Base-by-base conservation (phyloP, 768 basidiomycete genomes). In the Stropharia rugosoannulata region DNA sequence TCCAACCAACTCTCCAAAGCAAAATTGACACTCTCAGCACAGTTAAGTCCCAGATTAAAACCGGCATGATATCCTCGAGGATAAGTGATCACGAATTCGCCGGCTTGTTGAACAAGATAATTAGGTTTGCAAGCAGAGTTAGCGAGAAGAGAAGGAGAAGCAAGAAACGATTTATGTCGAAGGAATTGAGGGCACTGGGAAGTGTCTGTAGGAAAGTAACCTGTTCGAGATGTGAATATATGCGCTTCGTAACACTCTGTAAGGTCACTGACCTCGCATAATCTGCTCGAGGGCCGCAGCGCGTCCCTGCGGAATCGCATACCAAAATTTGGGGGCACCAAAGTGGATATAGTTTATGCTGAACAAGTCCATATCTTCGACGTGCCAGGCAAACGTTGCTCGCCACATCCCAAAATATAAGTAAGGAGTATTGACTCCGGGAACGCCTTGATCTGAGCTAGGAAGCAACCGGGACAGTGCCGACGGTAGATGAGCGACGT, bases 381-480 rank as follows among this genome's bases (percentile, higher is more conserved):
- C 97, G 64, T 99, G 97, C 96, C 97, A 99, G 0, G 95, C 93
- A 71, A 98, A 98, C 0, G 94, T 94, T 19, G 96, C 96, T 49
- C 95, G 80, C 97, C 97, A 99, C 95, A 98, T 98, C 60, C 97
- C 97, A 68, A 95, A 98, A 71, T 98, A 98, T 2, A 98, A 82
- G 68, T 98, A 98, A 0, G 96, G 96, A 2, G 94, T 89, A 66
- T 98, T 98, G 46, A 99, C 97, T 8, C 97, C 97, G 0, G 96
- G 95, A 25, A 99, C 75, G 39, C 87, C 83, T 50, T 87, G 82
- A 38, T 78, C 73, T 6, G 85, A 78, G 11, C 82, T 66, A 0
- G 90, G 90, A 0, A 93, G 73, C 25, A 97, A 75, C 3, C 94
- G 86, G 9, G 88, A 86, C 19, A 99, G 82, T 2, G 93, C 80